These are phyloP conservation scores for Skeletonema marinoi DNA, from an alignment of 108 stramenopile genomes.

Conservation along the genomic window DNA sequence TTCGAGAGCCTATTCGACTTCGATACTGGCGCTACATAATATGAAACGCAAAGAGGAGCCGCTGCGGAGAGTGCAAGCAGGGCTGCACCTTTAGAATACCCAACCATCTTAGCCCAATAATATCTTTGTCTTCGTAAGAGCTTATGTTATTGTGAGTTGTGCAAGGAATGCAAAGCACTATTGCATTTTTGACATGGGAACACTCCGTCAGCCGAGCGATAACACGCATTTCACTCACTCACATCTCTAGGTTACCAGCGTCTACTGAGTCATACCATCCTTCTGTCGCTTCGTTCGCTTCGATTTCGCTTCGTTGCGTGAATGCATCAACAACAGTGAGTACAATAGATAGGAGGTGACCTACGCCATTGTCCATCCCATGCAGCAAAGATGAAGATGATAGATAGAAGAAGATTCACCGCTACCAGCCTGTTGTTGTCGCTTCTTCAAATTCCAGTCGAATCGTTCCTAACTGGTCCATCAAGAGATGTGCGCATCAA, in stretches of 20 bases:
- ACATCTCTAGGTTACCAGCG: too few relatives aligned
- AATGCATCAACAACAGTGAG: too few relatives aligned
- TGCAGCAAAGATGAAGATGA: background rate
- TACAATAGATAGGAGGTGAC: too few relatives aligned
- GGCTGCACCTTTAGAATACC: background rate
- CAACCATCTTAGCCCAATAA: background rate
- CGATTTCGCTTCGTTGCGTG: too few relatives aligned
- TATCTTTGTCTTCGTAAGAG: background rate
- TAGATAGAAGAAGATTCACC: background rate
- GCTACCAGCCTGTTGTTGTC: background rate
- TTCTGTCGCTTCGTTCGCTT: too few relatives aligned
- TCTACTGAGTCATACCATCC: too few relatives aligned
- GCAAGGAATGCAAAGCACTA: too few relatives aligned
- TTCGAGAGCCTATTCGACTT: background rate
- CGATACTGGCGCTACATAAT: background rate
- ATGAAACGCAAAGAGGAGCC: background rate
- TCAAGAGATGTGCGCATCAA: background rate
- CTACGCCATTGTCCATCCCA: too few relatives aligned
- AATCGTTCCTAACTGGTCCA: background rate
- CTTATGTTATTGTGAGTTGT: too few relatives aligned
- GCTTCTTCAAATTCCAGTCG: background rate
- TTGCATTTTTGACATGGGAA: too few relatives aligned
- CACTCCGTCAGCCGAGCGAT: too few relatives aligned
- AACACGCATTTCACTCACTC: too few relatives aligned
- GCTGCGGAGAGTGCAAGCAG: background rate